These are phyloP conservation scores for Globisporangium rhizosaccharum DNA, from an alignment of 352 stramenopile genomes.

Conservation along the genomic window DNA sequence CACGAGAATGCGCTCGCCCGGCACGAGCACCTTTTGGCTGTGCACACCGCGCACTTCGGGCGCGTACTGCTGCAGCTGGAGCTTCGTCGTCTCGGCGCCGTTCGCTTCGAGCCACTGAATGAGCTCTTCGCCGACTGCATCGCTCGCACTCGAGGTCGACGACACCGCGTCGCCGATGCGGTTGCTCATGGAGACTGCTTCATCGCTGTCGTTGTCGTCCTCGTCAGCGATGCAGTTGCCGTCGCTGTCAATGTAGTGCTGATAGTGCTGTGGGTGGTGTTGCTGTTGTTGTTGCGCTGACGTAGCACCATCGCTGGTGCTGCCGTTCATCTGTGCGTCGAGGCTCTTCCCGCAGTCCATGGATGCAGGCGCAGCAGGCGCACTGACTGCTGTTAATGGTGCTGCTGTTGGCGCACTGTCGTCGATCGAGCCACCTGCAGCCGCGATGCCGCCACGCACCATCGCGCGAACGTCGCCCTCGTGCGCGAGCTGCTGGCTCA, in stretches of 20 bases:
- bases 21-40: conserved; percentile 78
- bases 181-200: conserved; percentile 4
- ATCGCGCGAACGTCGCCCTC: too few relatives aligned
- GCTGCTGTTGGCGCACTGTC: too few relatives aligned
- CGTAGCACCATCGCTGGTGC: background rate
- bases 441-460: too few relatives aligned
- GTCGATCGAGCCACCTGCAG: too few relatives aligned
- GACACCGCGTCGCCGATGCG: conserved; percentile 11
- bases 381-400: too few relatives aligned
- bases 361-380: too few relatives aligned
- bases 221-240: conserved; percentile 8
- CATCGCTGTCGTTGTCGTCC: background rate
- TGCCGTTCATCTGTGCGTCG: conserved; percentile 1
- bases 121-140: conserved; percentile 57
- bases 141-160: conserved; percentile 14
- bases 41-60: conserved; percentile 92
- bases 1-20: conserved; percentile 86
- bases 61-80: conserved; percentile 84
- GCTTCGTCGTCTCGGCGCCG: conserved; percentile 74
- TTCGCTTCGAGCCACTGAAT: conserved; percentile 71
- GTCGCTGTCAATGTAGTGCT: conserved; percentile 11
- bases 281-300: background rate
- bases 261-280: conserved; percentile 5
- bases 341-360: too few relatives aligned
- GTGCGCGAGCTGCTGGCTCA: too few relatives aligned